Evolutionary conservation across 306 rosid species (phyloP), one percentile per base, ranked within the genome.

Genomic region (Inga oerstediana): DNA sequence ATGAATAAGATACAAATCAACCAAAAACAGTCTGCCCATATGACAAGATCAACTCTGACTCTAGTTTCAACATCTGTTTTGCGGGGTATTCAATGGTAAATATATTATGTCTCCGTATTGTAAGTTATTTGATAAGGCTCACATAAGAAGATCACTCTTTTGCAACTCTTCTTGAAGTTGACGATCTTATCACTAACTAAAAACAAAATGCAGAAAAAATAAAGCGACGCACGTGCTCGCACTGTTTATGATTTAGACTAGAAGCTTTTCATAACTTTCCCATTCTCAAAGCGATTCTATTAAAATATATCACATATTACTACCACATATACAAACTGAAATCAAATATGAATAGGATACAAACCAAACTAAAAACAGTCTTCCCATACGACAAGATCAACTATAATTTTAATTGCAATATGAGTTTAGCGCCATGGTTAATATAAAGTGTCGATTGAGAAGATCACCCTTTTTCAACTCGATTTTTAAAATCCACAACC

Each of bases 121-220:
- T 68, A 35, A 8, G 7, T 4, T 70, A 51, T n/a, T 11, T 2
- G 41, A 35, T 37, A 49, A 54, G 15, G 13, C 35, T 11, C 35
- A 15, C 27, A 46, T 27, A 19, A 73, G 35, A 24, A 22, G 24
- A 76, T 51, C 56, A 51, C 72, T 48, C 74, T 78, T 74, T 49
- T 30, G 56, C 39, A 46, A 43, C 61, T 58, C 39, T 46, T 54
- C 73, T n/a, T 64, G 22, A 41, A 82, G 27, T 44, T 46, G 66
- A 56, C 56, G 56, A 70, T 15, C 46, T 67, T 19, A 46, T 72
- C 72, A 76, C 45, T 43, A 74, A 75, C 35, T 71, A 22, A 79
- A 72, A n/a, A 35, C 37, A 35, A 45, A 45, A 19, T 2, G 35
- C 0, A 43, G 56, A 27, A 41, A 20, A 43, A n/a, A 15, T 1